These are phyloP conservation scores for Beauveria rudraprayagi DNA, from an alignment of 2,329 filamentous ascomycete genomes.

Conservation along the genomic window DNA sequence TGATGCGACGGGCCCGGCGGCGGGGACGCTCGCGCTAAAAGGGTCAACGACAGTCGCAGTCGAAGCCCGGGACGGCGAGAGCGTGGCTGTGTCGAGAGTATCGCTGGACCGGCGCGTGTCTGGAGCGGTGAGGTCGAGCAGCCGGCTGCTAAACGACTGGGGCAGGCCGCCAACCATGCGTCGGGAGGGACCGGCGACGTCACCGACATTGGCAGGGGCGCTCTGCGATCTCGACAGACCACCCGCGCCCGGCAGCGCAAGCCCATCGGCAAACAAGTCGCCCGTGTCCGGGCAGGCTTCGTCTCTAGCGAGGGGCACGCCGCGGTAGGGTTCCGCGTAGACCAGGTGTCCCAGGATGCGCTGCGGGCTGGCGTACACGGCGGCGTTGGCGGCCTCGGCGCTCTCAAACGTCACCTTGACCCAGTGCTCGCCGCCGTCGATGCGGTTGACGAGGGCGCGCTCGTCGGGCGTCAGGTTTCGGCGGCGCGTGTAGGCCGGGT, in stretches of 20 bases:
- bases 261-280: constrained; percentile 12
- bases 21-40: constrained; percentile 4
- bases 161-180: constrained; percentile 20
- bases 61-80: constrained; percentile 36
- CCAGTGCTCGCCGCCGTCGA: constrained; percentile 83
- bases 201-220: constrained; percentile 24
- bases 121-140: constrained; percentile 32
- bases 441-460: constrained; percentile 69
- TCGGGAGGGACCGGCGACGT: constrained; percentile 20
- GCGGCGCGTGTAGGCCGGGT: constrained; percentile 61
- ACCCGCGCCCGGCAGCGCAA: constrained; percentile 28
- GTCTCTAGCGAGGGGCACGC: constrained; percentile 56
- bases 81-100: constrained; percentile 50
- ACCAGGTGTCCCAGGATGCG: constrained; percentile 62
- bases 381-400: constrained; percentile 60
- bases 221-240: constrained; percentile 27
- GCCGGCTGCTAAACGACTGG: constrained; percentile 28
- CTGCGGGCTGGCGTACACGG: constrained; percentile 63
- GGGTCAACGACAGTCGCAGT: constrained; percentile 37
- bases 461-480: constrained; percentile 62
- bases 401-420: constrained; percentile 80
- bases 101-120: constrained; percentile 44
- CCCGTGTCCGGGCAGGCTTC: constrained; percentile 46
- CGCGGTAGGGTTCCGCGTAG: constrained; percentile 62
- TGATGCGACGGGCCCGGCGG: constrained; percentile 9